Evolutionary conservation across 495 filamentous ascomycete species (phyloP), one percentile per base, ranked within the genome.

Genomic region (Tuber umbilicatum): DNA sequence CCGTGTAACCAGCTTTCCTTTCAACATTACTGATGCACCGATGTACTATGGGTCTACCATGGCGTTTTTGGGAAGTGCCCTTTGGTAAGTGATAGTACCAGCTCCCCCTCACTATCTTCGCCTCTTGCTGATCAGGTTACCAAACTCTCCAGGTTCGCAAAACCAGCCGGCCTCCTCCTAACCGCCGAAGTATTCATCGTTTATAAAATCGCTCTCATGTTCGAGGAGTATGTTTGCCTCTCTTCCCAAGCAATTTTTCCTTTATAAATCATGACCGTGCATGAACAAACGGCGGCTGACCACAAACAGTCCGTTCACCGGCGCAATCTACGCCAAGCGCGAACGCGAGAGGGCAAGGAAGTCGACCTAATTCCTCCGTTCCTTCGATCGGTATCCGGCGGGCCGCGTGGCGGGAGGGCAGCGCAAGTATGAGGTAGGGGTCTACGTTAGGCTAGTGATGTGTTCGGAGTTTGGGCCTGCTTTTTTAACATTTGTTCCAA

Each of bases 11-110:
- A 89, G 91, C 17, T 99, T 99, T 83, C 95, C 95, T 1, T 99
- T 99, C 89, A 97, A 93, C 84, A 85, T 98, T 71, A 94, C 91
- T 39, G 89, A 89, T 76, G 92, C 94, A 50, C 95, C 95, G 60
- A 99, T 99, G 95, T 99, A 99, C 86, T 92, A 93, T 86, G 95
- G 95, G 40, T 93, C 90, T 74, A 94, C 95, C 69, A 86, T 97
- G 87, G 92, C 90, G 85, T 99, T 99, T 84, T 84, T 97, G 55
- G 95, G 92, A 27, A 91, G 91, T 41, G 94, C 96, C n/a, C 84
- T 99, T 35, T 87, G 92, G 82, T 64, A 64, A 64, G 55, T 35
- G 35, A 64, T 64, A 6, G 55, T 17, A 1, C 27, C 12, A 17
- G 5, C 17, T 4, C 12, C 55, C 55, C 55, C 27, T 31, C n/a